Evolutionary conservation across 2,329 filamentous ascomycete species (phyloP).

Genomic region (Alternaria brassicicola): DNA sequence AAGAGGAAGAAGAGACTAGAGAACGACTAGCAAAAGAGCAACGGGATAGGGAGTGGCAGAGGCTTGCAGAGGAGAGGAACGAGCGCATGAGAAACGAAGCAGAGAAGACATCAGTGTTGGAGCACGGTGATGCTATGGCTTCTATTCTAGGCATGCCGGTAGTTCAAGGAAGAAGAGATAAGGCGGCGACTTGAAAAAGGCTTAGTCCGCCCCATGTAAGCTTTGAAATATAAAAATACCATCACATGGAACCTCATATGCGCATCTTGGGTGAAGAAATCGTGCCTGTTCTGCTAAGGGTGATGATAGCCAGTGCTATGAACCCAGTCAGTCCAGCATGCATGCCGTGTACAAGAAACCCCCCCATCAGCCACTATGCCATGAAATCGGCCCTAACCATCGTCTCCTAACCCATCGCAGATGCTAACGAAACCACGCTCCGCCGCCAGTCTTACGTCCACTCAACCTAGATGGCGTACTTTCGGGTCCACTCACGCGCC

Average conservation of each 20-base stretch:
- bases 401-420: slow-evolving; percentile 29
- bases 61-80: not conserved
- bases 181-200: not conserved
- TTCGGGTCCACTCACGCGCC: slow-evolving; percentile 96
- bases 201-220: not conserved
- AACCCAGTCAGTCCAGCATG: slow-evolving; percentile 41
- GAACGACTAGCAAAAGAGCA: not conserved
- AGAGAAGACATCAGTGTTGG: not conserved
- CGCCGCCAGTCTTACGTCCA: not conserved
- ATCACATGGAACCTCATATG: not conserved
- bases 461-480: slow-evolving; percentile 83
- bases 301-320: slow-evolving; percentile 43
- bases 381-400: slow-evolving; percentile 24
- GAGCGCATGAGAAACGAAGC: not conserved
- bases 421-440: slow-evolving; percentile 32
- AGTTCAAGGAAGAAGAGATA: not conserved
- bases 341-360: slow-evolving; percentile 36
- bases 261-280: slow-evolving; percentile 9
- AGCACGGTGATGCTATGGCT: slow-evolving; percentile 1
- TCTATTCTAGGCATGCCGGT: slow-evolving; percentile 4
- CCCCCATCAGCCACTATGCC: slow-evolving; percentile 39
- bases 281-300: slow-evolving; percentile 35
- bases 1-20: not conserved
- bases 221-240: not conserved
- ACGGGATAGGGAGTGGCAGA: slow-evolving; percentile 1